These are phyloP conservation scores for Blastobotrys illinoisensis DNA, from an alignment of 1,139 yeast genomes.

Conservation along the genomic window DNA sequence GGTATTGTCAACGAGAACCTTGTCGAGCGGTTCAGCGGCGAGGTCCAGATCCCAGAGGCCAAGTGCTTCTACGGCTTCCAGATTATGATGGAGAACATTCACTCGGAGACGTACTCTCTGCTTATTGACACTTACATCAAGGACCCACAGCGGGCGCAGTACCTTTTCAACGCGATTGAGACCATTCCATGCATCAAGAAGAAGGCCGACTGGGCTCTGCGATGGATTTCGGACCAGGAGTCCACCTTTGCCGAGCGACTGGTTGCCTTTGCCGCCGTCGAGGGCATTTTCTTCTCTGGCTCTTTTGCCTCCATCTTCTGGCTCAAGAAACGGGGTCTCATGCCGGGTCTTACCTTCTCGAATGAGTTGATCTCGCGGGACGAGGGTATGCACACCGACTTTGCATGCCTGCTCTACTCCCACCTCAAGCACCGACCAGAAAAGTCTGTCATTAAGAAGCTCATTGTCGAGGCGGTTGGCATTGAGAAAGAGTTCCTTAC, in stretches of 20 bases:
- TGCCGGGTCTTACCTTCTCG: conserved; percentile 98
- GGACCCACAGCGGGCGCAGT: conserved; percentile 88
- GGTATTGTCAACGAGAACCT: conserved; percentile 96
- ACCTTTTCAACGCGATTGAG: conserved; percentile 88
- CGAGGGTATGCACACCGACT: conserved; percentile 97
- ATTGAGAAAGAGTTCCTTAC: conserved; percentile 93
- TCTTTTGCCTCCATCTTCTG: conserved; percentile 97
- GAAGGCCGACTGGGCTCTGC: conserved; percentile 97
- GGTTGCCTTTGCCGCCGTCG: conserved; percentile 98
- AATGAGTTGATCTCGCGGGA: conserved; percentile 96
- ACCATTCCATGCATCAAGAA: conserved; percentile 89
- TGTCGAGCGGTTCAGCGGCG: conserved; percentile 94
- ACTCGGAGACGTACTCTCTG: conserved; percentile 92
- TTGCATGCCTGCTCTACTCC: conserved; percentile 90
- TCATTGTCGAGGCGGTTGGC: conserved; percentile 90
- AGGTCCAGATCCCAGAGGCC: conserved; percentile 96
- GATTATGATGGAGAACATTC: conserved; percentile 99
- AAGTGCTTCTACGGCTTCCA: conserved; percentile 98
- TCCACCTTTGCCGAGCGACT: conserved; percentile 92
- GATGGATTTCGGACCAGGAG: conserved; percentile 86
- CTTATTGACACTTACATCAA: conserved; percentile 91
- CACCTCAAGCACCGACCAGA: conserved; percentile 89
- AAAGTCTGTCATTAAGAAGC: conserved; percentile 67
- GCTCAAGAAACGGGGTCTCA: conserved; percentile 94
- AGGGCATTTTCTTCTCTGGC: conserved; percentile 97